phyloP scores from a whole-genome alignment of 345 rosid genomes.

The Arabidopsis thaliana region TAIR10.1 NC_003071.7:8192501-8193000 shows the following conservation, averaged over 20 bases:
- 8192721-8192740: too few species aligned
- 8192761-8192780: conserved; percentile 26
- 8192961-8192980: conserved; percentile 15
- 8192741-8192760: background rate
- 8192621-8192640: too few species aligned
- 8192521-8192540: background rate
- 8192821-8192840: conserved; percentile 31
- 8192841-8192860: conserved; percentile 27
- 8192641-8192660: too few species aligned
- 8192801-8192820: conserved; percentile 24
- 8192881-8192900: conserved; percentile 34
- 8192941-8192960: conserved; percentile 13
- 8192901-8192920: conserved; percentile 36
- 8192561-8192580: background rate
- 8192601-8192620: too few species aligned
- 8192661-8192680: too few species aligned
- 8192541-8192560: background rate
- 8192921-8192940: conserved; percentile 19
- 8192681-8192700: too few species aligned
- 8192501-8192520: conserved; percentile 31
- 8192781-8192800: conserved; percentile 37
- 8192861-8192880: conserved; percentile 17
- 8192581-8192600: too few species aligned
- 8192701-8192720: too few species aligned
- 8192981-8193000: conserved; percentile 14